Percentiles rank a stretch among this genome's conserved stretches.
These are phyloP conservation scores for Penicillium fimorum DNA, from an alignment of 495 filamentous ascomycete genomes.

Conservation along the genomic window DNA sequence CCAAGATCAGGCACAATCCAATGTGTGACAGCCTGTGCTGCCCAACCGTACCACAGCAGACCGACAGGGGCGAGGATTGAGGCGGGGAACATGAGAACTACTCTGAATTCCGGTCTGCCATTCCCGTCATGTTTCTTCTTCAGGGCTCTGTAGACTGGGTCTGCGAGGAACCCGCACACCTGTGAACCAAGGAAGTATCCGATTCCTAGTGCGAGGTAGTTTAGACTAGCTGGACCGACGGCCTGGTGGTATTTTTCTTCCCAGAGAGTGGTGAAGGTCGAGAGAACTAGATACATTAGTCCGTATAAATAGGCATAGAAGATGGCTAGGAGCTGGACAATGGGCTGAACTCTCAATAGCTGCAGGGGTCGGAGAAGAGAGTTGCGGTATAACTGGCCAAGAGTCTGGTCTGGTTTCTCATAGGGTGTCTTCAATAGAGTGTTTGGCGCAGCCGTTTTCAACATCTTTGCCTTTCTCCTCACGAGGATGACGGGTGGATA, in stretches of 20 bases:
- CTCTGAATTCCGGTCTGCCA: slow-evolving; percentile 55
- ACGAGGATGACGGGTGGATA: slow-evolving; percentile 56
- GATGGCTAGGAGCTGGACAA: slow-evolving; percentile 49
- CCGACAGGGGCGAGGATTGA: slow-evolving; percentile 57
- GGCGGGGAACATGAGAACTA: slow-evolving; percentile 56
- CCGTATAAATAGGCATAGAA: slow-evolving; percentile 60
- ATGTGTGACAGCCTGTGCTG: slow-evolving; percentile 51
- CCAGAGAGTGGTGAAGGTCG: slow-evolving; percentile 52
- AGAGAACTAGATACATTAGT: slow-evolving; percentile 58
- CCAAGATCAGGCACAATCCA: slow-evolving; percentile 67
- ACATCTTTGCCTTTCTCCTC: neutral
- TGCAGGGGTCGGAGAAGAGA: slow-evolving; percentile 39
- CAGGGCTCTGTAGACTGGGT: slow-evolving; percentile 4
- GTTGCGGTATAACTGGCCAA: slow-evolving; percentile 1
- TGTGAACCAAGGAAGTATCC: slow-evolving; percentile 60
- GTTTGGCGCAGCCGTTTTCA: neutral
- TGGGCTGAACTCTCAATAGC: slow-evolving; percentile 49
- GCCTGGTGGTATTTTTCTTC: slow-evolving; percentile 47
- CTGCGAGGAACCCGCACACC: slow-evolving; percentile 35
- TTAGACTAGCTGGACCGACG: slow-evolving; percentile 53
- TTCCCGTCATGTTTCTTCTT: neutral
- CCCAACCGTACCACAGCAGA: slow-evolving; percentile 64
- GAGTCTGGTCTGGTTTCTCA: slow-evolving; percentile 1
- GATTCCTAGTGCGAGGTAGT: slow-evolving; percentile 59
- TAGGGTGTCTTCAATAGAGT: neutral